A percentile compares a stretch with the other conserved stretches of the same genome.
phyloP scores from a whole-genome alignment of 768 basidiomycete species.

The Hygrocybe coccinea region DNA sequence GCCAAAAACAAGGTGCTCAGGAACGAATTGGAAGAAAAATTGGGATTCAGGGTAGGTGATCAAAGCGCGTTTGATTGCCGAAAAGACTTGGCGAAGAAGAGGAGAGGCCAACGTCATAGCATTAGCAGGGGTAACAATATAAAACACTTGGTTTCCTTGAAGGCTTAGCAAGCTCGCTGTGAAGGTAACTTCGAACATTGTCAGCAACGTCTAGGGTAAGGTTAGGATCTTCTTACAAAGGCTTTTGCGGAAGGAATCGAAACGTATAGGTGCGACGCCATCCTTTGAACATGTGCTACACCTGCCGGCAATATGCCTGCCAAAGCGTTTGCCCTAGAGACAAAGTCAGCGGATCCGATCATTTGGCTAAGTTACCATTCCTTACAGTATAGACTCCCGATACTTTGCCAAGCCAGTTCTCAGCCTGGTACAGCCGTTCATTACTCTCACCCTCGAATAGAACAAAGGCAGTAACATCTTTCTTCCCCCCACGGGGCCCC shows the following conservation, averaged over 20 bases:
- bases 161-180: constrained; percentile 38
- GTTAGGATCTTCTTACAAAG: constrained; percentile 40
- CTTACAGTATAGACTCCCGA: constrained; percentile 56
- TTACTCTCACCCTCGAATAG: constrained; percentile 60
- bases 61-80: constrained; percentile 53
- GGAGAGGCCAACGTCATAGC: constrained; percentile 62
- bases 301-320: constrained; percentile 50
- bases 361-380: constrained; percentile 10
- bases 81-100: constrained; percentile 63
- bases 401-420: constrained; percentile 55
- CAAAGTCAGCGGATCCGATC: constrained; percentile 10
- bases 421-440: constrained; percentile 44
- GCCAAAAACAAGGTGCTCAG: constrained; percentile 54
- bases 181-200: constrained; percentile 41
- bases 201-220: neutral
- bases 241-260: constrained; percentile 64
- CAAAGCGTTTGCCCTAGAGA: constrained; percentile 56
- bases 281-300: constrained; percentile 42
- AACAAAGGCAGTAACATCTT: constrained; percentile 64
- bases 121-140: constrained; percentile 58
- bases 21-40: constrained; percentile 68
- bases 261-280: constrained; percentile 59
- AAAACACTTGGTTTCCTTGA: constrained; percentile 52
- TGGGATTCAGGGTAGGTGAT: constrained; percentile 46
- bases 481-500: constrained; percentile 62